A percentile compares a stretch with the other conserved stretches of the same genome.
Evolutionary conservation across 306 rosid species (phyloP).

Genomic region (Cucurbita moschata): DNA sequence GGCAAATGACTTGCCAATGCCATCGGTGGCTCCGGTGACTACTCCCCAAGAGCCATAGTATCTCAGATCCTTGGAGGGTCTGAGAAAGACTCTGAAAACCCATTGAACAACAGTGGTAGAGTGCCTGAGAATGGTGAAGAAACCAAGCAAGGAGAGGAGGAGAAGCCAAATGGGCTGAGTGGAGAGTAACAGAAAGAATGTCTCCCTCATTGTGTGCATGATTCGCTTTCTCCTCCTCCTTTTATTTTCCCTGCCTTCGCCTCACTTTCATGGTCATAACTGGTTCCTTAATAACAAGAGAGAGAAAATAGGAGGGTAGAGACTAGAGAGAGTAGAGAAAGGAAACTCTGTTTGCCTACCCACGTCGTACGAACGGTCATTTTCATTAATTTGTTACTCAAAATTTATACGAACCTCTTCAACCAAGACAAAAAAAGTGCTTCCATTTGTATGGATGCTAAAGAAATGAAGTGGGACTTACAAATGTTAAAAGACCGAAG

Average conservation of each 20-base stretch:
- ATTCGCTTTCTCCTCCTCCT: background rate
- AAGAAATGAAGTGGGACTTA: background rate
- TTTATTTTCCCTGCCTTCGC: background rate
- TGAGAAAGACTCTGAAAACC: conserved; percentile 33
- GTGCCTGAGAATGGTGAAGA: conserved; percentile 19
- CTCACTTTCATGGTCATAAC: background rate
- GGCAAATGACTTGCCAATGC: conserved; percentile 72
- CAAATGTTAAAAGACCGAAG: background rate
- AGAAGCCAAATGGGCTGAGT: conserved; percentile 6
- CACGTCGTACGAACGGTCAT: background rate
- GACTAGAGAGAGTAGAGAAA: background rate
- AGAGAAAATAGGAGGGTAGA: background rate
- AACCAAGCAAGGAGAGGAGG: conserved; percentile 23
- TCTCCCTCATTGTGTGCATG: background rate
- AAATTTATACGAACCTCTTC: background rate
- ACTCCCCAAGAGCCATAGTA: conserved; percentile 69
- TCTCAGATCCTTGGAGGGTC: conserved; percentile 48
- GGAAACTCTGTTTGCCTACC: background rate
- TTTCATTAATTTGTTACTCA: background rate
- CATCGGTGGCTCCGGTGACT: conserved; percentile 72
- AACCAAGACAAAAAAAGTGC: background rate
- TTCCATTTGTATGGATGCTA: background rate
- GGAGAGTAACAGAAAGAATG: background rate
- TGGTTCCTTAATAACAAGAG: background rate
- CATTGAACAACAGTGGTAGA: conserved; percentile 18